A percentile compares a stretch with the other conserved stretches of the same genome.
These are phyloP conservation scores for Elaeagnus macrophylla DNA, from an alignment of 306 rosid species.

Conservation along the genomic window DNA sequence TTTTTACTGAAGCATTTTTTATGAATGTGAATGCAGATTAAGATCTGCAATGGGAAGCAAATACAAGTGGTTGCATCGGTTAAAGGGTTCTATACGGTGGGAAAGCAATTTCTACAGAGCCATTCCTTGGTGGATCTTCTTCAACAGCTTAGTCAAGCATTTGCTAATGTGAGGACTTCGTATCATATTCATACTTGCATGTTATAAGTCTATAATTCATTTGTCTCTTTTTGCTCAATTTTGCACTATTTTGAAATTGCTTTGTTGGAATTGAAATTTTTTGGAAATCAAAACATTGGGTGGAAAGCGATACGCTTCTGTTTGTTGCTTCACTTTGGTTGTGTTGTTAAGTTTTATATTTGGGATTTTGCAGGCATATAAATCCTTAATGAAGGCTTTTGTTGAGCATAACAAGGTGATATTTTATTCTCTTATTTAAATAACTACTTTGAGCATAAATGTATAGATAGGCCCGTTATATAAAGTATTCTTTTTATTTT, in stretches of 20 bases:
- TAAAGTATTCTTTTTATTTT: not conserved
- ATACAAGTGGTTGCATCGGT: constrained; percentile 71
- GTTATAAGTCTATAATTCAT: too few species aligned
- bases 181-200: not conserved
- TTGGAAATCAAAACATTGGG: too few species aligned
- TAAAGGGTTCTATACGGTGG: constrained; percentile 76
- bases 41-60: constrained; percentile 81
- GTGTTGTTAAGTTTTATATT: not conserved
- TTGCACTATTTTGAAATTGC: too few species aligned
- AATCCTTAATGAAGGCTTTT: constrained; percentile 75
- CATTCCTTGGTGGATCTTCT: constrained; percentile 88
- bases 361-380: constrained; percentile 58
- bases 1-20: constrained; percentile 2
- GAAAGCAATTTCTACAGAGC: constrained; percentile 58
- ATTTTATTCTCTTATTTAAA: constrained; percentile 5
- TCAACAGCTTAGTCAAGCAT: constrained; percentile 86
- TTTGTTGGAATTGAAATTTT: too few species aligned
- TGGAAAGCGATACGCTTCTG: too few species aligned
- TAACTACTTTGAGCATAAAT: constrained; percentile 5
- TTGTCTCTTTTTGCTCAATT: not conserved
- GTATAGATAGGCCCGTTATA: constrained; percentile 5
- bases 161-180: constrained; percentile 53
- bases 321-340: too few species aligned
- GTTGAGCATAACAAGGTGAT: constrained; percentile 79
- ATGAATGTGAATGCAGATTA: constrained; percentile 40